Evolutionary conservation across 495 filamentous ascomycete species (phyloP), one percentile per base, ranked within the genome.

Genomic region (Pseudomonodictys pantanalensis): DNA sequence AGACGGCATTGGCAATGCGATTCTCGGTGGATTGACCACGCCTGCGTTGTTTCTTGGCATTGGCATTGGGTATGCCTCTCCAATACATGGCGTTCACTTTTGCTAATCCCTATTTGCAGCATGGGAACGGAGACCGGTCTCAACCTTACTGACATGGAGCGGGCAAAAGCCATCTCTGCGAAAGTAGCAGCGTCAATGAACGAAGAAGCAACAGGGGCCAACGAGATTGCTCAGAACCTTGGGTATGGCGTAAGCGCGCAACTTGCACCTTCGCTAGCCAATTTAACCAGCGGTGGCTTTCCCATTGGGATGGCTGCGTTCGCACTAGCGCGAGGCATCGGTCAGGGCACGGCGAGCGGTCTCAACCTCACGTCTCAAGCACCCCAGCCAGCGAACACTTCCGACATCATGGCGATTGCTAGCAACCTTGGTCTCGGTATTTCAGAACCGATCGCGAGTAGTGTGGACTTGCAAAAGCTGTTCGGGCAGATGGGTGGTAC

Each of bases 1-100:
- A 43, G 12, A 29, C 8, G 45, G 39, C 2, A 25, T 58, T 42
- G 55, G 45, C 10, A 46, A 25, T n/a, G 42, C 45, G 17, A 3
- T 58, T 24, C 9, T 42, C n/a, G 28, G 20, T 18, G 45, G 44
- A 38, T 30, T 50, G 20, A 46, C 45, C 2, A 51, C 46, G 11
- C 55, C 55, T 11, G 55, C 55, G 20, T 44, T 50, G 23, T 58
- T 58, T 24, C 46, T 58, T n/a, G 55, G 55, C 15, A 58, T 58
- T 17, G 55, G 55, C 2, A 11, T 58, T 42, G 55, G 55, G 55
- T 58, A 20, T 8, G 55, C 28, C n/a, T 8, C 32, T 47, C 15
- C 6, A 35, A 6, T 30, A 20, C 5, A 12, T 28, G 2, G 18
- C 23, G 22, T 24, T 1, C 9, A 12, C 3, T 12, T 15, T 3